A percentile compares a stretch with the other conserved stretches of the same genome.
Evolutionary conservation across 2,329 filamentous ascomycete genomes (phyloP).

Genomic region (Emmonsiellopsis sp.): DNA sequence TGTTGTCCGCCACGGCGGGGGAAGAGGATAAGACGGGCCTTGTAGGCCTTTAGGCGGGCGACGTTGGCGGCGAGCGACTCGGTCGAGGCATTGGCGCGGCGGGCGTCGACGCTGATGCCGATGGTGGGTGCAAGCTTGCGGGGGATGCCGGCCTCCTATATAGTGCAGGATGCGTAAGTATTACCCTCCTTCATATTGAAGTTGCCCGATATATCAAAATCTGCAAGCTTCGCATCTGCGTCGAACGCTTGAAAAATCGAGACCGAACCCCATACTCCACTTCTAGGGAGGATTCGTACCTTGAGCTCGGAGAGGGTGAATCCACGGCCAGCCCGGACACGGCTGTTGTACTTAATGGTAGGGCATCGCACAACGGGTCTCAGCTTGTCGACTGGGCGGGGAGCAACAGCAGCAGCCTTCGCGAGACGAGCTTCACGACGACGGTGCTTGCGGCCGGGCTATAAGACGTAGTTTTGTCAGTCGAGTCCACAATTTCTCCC

Average conservation of each 20-base stretch:
- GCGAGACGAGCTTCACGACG: conserved; percentile 83
- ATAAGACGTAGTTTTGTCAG: conserved; percentile 17
- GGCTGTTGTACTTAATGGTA: conserved; percentile 98
- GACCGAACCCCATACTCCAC: neutral
- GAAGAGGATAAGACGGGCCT: conserved; percentile 92
- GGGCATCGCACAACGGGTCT: conserved; percentile 96
- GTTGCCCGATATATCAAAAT: no score
- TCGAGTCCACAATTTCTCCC: no score
- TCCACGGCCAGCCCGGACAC: conserved; percentile 89
- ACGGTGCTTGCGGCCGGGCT: conserved; percentile 94
- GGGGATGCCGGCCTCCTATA: conserved; percentile 85
- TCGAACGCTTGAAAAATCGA: neutral
- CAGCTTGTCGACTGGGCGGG: conserved; percentile 94
- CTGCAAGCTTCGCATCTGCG: no score
- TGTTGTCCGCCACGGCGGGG: conserved; percentile 87
- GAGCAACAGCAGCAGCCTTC: conserved; percentile 92
- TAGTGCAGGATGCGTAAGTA: neutral
- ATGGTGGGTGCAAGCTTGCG: conserved; percentile 90
- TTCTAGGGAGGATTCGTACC: conserved; percentile 50
- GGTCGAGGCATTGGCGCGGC: conserved; percentile 94
- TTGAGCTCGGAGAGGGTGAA: conserved; percentile 98
- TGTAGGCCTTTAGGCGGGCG: conserved; percentile 95
- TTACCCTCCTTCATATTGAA: neutral
- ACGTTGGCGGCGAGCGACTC: conserved; percentile 93
- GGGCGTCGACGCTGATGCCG: conserved; percentile 92